Evolutionary conservation across 345 rosid genomes (phyloP).

Genomic region (Eucalyptus erythrocorys): DNA sequence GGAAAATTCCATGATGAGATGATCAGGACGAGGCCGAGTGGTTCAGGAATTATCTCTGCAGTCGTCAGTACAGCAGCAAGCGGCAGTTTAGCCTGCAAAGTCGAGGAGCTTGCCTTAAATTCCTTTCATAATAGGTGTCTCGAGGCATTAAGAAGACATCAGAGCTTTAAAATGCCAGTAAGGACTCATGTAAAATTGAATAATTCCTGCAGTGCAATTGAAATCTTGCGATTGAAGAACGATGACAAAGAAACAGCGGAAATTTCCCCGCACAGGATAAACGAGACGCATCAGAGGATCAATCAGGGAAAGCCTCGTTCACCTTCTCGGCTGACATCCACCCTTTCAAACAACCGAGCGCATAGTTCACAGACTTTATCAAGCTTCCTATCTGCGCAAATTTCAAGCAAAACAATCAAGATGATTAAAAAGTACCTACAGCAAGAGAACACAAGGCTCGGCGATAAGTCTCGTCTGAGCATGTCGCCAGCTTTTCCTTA

Average conservation of each 20-base stretch:
- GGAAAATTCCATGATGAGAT: constrained; percentile 67
- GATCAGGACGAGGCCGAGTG: constrained; percentile 52
- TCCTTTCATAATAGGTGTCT: background rate
- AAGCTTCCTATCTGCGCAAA: constrained; percentile 33
- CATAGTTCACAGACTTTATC: constrained; percentile 27
- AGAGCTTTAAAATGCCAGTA: background rate
- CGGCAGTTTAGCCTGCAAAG: constrained; percentile 45
- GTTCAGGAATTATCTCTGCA: constrained; percentile 51
- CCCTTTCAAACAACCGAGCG: constrained; percentile 12
- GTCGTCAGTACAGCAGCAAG: constrained; percentile 21
- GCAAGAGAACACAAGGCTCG: background rate
- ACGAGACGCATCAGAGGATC: background rate
- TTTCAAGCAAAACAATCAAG: background rate
- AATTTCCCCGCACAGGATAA: background rate
- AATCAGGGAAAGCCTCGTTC: background rate
- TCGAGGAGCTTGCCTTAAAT: background rate
- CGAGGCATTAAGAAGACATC: background rate
- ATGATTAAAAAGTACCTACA: background rate
- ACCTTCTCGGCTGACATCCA: constrained; percentile 55
- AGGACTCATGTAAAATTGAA: background rate
- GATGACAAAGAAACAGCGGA: background rate
- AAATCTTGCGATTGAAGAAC: background rate
- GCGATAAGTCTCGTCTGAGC: background rate
- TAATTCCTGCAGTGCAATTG: background rate
- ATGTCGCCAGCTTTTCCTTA: background rate